phyloP scores from a whole-genome alignment of 2,329 filamentous ascomycete genomes.

The Ceratocystis smalleyi region DNA sequence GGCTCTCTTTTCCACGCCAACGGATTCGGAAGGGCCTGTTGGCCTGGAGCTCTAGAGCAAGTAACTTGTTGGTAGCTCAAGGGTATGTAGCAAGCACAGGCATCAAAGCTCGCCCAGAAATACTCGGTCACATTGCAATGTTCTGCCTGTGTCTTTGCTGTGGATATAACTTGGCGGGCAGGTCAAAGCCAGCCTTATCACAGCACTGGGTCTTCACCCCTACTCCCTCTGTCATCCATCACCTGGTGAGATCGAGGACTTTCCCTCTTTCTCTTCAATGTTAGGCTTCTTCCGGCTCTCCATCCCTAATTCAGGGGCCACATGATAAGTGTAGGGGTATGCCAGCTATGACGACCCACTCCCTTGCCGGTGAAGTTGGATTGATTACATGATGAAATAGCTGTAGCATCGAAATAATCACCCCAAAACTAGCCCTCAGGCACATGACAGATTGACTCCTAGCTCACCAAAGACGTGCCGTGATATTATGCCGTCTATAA shows the following conservation, averaged over 20 bases:
- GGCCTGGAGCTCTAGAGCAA: too few relatives aligned
- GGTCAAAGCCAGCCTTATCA: too few relatives aligned
- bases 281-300: constrained; percentile 4
- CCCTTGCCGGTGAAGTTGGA: background rate
- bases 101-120: background rate
- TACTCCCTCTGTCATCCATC: background rate
- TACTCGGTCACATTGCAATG: too few relatives aligned
- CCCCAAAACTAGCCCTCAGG: background rate
- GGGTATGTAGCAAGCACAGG: too few relatives aligned
- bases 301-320: constrained; percentile 13
- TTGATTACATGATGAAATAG: background rate
- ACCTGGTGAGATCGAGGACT: background rate
- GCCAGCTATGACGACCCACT: background rate
- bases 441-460: background rate
- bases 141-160: too few relatives aligned
- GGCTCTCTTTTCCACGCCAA: background rate
- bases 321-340: background rate
- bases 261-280: background rate
- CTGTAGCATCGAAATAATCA: background rate
- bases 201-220: background rate
- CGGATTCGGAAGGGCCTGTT: background rate
- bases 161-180: too few relatives aligned
- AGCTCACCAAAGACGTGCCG: background rate
- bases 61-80: too few relatives aligned
- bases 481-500: background rate